Base-by-base conservation (phyloP, 345 rosid genomes). In the Cardiospermum halicacabum region DNA sequence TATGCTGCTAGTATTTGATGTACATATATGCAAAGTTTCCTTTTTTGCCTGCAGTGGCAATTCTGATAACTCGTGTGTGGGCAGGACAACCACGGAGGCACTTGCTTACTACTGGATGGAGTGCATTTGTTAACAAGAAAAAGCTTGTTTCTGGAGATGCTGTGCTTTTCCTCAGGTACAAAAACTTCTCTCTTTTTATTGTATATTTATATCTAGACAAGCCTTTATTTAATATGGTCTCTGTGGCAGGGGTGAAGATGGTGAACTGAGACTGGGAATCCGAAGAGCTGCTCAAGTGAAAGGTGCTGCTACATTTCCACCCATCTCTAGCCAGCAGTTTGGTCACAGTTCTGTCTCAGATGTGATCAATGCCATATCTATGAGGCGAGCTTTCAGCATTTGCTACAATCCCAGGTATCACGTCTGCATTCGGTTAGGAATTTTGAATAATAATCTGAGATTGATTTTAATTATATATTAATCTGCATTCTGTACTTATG, bases 71-170 rank as follows among this genome's bases (percentile, higher is more conserved):
- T 4, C 55, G 22, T 30, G 42, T 53, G 57, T 34, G 68, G 53
- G 18, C 75, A 94, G 99, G 99, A 28, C 99, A 91, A 78, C 99
- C 99, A 16, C 85, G 97, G 68, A 84, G 99, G 80, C 99, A 95
- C 77, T 80, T 95, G 89, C 96, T 95, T 15, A 95, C 99, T 6
- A 95, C 98, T 7, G 99, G 99, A 45, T 95, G 99, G 99, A 95
- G 96, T 77, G 93, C 92, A 21, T 95, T 95, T 74, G 97, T 95
- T 4, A 95, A 95, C 74, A 89, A 82, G 89, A 95, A 95, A 87
- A 91, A 91, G 73, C 96, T 95, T 56, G 94, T 95, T 48, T 89
- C 98, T 16, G 99, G 99, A 70, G 99, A 95, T 81, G 99, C 98
- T 45, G 96, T 95, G 63, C 96, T 95, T 57, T 95, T 95, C 74